Conservation (phyloP, 495 filamentous ascomycete species). For the Talaromyces liani region DNA sequence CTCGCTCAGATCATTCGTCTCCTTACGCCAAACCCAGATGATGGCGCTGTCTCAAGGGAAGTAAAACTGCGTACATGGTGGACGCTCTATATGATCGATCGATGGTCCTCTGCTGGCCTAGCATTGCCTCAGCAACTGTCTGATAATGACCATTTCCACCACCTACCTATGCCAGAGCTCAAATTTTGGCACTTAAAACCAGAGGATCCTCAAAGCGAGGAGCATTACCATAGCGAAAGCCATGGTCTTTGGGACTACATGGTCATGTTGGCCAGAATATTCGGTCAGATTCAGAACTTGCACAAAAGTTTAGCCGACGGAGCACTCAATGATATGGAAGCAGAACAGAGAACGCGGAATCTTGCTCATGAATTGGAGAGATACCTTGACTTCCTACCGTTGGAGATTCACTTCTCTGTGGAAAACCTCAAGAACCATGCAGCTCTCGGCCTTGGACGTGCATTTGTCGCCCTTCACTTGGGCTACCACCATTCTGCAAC, state of each 20-base stretch:
- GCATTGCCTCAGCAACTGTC: neutral
- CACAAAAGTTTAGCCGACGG: neutral
- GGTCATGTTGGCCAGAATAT: neutral
- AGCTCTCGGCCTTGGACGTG: conserved; percentile 14
- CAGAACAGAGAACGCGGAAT: neutral
- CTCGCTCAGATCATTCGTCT: neutral
- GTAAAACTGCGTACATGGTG: neutral
- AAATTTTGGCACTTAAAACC: neutral
- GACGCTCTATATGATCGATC: neutral
- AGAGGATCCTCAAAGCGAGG: neutral
- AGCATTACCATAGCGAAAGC: neutral
- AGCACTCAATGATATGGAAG: neutral
- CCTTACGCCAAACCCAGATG: neutral
- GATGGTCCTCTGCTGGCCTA: neutral
- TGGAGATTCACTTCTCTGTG: neutral
- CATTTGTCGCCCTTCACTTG: conserved; percentile 23
- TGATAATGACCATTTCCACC: neutral
- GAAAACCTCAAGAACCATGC: conserved; percentile 16
- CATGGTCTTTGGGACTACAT: neutral
- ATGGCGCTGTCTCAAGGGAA: neutral
- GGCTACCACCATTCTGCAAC: conserved; percentile 23
- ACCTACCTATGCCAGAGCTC: neutral
- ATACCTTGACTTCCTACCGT: neutral
- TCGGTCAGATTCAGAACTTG: neutral
- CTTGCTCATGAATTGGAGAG: neutral